Evolutionary conservation across 495 filamentous ascomycete genomes (phyloP).

Genomic region (Trichoderma asperelloides): DNA sequence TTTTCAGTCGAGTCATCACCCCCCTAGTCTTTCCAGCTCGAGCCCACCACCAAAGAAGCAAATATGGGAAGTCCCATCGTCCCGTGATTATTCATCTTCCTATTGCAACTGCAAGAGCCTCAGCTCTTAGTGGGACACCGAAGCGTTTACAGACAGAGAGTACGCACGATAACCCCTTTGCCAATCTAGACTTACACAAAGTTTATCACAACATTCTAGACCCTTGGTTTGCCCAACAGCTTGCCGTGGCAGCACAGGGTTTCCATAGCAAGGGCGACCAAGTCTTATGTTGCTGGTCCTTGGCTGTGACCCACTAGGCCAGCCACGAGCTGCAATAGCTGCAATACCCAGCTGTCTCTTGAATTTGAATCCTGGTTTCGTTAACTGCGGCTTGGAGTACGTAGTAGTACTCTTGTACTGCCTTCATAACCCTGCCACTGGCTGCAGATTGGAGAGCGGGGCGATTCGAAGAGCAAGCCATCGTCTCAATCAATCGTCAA

Average conservation of each 20-base stretch:
- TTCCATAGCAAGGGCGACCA: neutral
- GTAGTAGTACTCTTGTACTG: neutral
- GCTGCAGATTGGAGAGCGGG: neutral
- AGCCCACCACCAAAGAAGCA: neutral
- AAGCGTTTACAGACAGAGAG: neutral
- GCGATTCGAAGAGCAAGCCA: neutral
- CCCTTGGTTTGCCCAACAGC: neutral
- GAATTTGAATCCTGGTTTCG: neutral
- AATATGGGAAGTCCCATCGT: neutral
- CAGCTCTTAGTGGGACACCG: neutral
- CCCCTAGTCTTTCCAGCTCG: neutral
- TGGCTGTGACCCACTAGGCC: neutral
- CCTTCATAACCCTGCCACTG: neutral
- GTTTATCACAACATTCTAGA: neutral
- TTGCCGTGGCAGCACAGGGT: neutral
- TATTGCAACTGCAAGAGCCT: neutral
- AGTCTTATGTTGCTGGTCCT: neutral
- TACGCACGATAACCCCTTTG: neutral
- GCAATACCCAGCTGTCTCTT: neutral
- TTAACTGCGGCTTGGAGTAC: neutral
- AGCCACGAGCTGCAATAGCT: neutral
- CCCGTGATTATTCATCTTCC: constrained; percentile 7
- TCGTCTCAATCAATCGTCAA: neutral
- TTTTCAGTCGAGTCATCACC: neutral
- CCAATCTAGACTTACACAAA: neutral